A percentile compares a stretch with the other conserved stretches of the same genome.
phyloP scores from a whole-genome alignment of 352 stramenopile genomes.

The Phytophthora kernoviae region DNA sequence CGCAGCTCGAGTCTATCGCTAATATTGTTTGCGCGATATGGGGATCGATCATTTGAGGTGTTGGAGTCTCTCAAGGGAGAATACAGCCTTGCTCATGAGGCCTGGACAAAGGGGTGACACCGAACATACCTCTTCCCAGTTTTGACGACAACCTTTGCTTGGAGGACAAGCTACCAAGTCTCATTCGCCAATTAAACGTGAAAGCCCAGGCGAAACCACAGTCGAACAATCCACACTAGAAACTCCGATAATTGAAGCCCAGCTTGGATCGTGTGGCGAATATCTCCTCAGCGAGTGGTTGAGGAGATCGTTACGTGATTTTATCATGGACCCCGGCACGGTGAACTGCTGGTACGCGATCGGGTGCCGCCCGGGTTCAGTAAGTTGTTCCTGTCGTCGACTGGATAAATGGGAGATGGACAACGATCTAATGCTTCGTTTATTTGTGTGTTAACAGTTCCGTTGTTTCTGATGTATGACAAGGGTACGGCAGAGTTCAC shows the following conservation, averaged over 20 bases:
- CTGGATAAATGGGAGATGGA: background rate
- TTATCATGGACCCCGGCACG: constrained; percentile 3
- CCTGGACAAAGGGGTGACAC: background rate
- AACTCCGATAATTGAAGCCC: constrained; percentile 7
- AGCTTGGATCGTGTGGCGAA: constrained; percentile 25
- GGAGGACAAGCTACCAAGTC: constrained; percentile 1
- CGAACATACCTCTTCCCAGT: background rate
- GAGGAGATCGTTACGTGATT: constrained; percentile 17
- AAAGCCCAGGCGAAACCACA: background rate
- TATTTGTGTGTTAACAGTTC: constrained; percentile 3
- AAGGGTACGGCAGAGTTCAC: constrained; percentile 9
- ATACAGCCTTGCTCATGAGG: constrained; percentile 7
- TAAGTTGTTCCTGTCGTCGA: background rate
- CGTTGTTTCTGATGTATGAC: constrained; percentile 23
- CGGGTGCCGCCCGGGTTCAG: constrained; percentile 14
- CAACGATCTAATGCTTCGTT: constrained; percentile 3
- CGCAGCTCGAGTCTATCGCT: constrained; percentile 27
- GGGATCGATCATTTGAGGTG: constrained; percentile 28
- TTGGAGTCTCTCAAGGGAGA: constrained; percentile 20
- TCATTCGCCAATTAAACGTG: constrained; percentile 4
- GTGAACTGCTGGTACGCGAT: constrained; percentile 20
- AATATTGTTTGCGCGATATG: constrained; percentile 45
- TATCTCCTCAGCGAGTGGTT: constrained; percentile 32
- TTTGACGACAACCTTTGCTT: background rate
- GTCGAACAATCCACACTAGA: background rate